phyloP scores from a whole-genome alignment of 495 filamentous ascomycete genomes.

The Immersiella caudata region DNA sequence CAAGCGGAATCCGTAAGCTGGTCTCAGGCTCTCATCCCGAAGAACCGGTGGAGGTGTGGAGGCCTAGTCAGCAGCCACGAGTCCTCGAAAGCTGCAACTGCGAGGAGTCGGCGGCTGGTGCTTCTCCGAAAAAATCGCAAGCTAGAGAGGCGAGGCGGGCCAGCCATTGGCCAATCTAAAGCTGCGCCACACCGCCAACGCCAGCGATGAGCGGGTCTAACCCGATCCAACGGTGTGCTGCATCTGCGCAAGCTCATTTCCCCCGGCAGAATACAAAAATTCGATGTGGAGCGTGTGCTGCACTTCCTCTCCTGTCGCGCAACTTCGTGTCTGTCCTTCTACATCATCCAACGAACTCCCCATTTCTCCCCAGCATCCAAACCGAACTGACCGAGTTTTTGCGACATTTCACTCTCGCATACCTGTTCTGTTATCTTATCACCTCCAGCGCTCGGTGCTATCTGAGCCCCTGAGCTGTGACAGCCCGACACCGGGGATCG shows the following conservation, averaged over 20 bases:
- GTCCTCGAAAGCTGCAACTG: neutral
- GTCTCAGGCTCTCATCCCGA: neutral
- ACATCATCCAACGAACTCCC: neutral
- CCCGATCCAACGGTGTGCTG: slow-evolving; percentile 7
- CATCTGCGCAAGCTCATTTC: slow-evolving; percentile 8
- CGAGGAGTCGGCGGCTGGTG: too few species aligned
- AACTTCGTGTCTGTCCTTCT: slow-evolving; percentile 11
- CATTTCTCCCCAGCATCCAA: neutral
- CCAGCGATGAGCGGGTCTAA: neutral
- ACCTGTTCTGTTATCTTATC: neutral
- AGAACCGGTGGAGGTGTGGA: neutral
- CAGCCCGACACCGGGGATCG: slow-evolving; percentile 1
- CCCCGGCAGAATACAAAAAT: slow-evolving; percentile 20
- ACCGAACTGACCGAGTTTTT: neutral
- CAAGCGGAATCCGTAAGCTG: neutral
- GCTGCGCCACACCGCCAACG: slow-evolving; percentile 3
- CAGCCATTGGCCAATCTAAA: slow-evolving; percentile 21
- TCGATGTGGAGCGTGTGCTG: slow-evolving; percentile 15
- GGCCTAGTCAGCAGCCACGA: neutral
- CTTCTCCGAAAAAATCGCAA: neutral
- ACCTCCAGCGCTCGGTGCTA: neutral
- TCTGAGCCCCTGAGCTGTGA: slow-evolving; percentile 1
- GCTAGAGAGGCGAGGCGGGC: neutral
- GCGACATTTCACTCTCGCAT: neutral
- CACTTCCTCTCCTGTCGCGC: slow-evolving; percentile 1